These are phyloP conservation scores for Xerocomus spinulosus DNA, from an alignment of 768 basidiomycete species.

Conservation along the genomic window DNA sequence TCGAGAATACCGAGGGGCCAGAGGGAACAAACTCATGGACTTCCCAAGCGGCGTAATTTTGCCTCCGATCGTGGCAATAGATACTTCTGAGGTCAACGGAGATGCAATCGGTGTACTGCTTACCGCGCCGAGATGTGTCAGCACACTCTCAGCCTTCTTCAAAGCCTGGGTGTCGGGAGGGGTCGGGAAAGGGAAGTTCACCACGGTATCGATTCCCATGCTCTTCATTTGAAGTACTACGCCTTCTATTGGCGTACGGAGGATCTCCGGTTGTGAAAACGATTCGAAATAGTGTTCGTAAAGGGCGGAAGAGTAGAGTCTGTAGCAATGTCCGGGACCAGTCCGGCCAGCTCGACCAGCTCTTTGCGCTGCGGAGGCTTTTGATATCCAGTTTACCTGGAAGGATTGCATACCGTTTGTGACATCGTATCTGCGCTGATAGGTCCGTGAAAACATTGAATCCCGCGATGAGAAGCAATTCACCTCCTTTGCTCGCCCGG, in stretches of 20 bases:
- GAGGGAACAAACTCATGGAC: constrained; percentile 89
- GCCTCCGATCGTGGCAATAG: constrained; percentile 38
- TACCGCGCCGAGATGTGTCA: constrained; percentile 82
- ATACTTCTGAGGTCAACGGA: constrained; percentile 10
- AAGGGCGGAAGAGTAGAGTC: constrained; percentile 92
- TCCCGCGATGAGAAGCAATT: constrained; percentile 1
- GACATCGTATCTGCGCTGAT: constrained; percentile 77
- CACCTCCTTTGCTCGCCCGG: constrained; percentile 93
- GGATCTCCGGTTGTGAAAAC: constrained; percentile 87
- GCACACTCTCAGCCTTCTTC: constrained; percentile 73
- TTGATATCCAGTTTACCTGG: constrained; percentile 89
- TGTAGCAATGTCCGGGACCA: constrained; percentile 97
- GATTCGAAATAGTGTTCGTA: constrained; percentile 89
- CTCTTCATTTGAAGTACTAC: constrained; percentile 98
- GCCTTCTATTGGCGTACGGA: constrained; percentile 94
- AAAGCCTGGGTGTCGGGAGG: constrained; percentile 79
- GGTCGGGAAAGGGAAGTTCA: constrained; percentile 98
- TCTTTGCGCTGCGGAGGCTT: constrained; percentile 90
- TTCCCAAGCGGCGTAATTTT: constrained; percentile 88
- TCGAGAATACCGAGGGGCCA: constrained; percentile 91
- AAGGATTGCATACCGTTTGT: constrained; percentile 85
- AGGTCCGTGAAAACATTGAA: neutral
- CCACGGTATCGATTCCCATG: constrained; percentile 95
- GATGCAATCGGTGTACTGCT: constrained; percentile 31
- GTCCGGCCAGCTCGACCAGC: constrained; percentile 97